Percentiles rank a stretch among this genome's conserved stretches.
These are phyloP conservation scores for Neurospora pannonica DNA, from an alignment of 495 filamentous ascomycete genomes.

Conservation along the genomic window DNA sequence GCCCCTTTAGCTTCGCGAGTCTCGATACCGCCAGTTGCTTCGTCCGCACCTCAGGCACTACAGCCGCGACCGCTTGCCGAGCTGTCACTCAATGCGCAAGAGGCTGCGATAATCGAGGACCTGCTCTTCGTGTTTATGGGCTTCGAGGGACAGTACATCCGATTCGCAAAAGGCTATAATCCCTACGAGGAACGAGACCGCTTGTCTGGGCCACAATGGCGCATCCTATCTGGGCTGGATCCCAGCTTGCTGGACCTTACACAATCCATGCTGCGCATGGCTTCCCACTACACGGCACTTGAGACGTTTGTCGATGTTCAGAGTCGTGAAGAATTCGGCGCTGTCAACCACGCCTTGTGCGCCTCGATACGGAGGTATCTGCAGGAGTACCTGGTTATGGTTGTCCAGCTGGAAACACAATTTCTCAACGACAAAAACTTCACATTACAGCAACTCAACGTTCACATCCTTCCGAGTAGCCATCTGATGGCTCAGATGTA, in stretches of 20 bases:
- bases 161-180: slow-evolving; percentile 72
- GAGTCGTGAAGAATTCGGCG: slow-evolving; percentile 84
- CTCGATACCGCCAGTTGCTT: slow-evolving; percentile 72
- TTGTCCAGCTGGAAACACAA: slow-evolving; percentile 88
- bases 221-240: slow-evolving; percentile 74
- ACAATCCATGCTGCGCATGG: slow-evolving; percentile 85
- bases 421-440: slow-evolving; percentile 78
- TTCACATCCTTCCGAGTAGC: slow-evolving; percentile 79
- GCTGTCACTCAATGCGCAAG: slow-evolving; percentile 70
- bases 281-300: slow-evolving; percentile 81
- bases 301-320: slow-evolving; percentile 92
- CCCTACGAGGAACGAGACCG: slow-evolving; percentile 77
- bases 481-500: slow-evolving; percentile 88
- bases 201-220: slow-evolving; percentile 69
- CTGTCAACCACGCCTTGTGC: slow-evolving; percentile 93
- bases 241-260: slow-evolving; percentile 85
- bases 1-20: slow-evolving; percentile 82
- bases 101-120: slow-evolving; percentile 80
- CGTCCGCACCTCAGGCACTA: slow-evolving; percentile 57
- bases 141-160: slow-evolving; percentile 95
- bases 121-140: slow-evolving; percentile 95
- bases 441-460: slow-evolving; percentile 82
- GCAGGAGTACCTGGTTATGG: slow-evolving; percentile 85
- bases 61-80: slow-evolving; percentile 63
- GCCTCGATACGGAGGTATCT: slow-evolving; percentile 83